Evolutionary conservation across 2,329 filamentous ascomycete species (phyloP), one percentile per base, ranked within the genome.

Genomic region (Sclerotinia nivalis): DNA sequence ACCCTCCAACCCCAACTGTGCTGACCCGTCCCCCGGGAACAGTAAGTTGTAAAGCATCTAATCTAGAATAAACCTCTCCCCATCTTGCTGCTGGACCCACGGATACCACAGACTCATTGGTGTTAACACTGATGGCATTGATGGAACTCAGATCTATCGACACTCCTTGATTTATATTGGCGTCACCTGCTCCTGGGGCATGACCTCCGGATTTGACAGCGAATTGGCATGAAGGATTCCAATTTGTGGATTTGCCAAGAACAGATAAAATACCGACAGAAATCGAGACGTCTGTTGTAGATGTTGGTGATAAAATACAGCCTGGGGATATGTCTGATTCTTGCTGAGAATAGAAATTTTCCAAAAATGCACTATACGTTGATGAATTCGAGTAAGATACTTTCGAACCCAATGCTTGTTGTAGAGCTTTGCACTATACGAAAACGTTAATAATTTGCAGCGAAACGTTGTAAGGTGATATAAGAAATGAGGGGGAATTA

Each of bases 1-100:
- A 61, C 31, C 72, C 72, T 47, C 70, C 72, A 6, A 73, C 66
- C 8, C 72, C 72, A 56, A 71, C 68, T 20, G 43, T 9, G 20
- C 18, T 31, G 6, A 54, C 22, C 25, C 58, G 43, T 22, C 56
- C 45, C 22, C 67, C 67, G 10, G 67, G 31, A 52, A 54, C 56
- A 52, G 22, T 20, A 37, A 69, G 45, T 50, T 60, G 56, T 22
- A 40, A 31, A 12, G 9, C 37, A 52, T 64, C 34, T 22, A 69
- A 47, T 6, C 28, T 28, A 5, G 25, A 18, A 54, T 64, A 69
- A 13, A 69, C 67, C n/a, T 47, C 40, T 18, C 67, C 58, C 67
- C 67, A 69, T 25, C 3, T 60, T 22, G 22, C 58, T 49, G 15
- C 67, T 15, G 56, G 22, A 20, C 45, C 56, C 3, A 69, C 40